Conservation (phyloP, 75 land plant genomes). For the Cryptomeria japonica region DNA sequence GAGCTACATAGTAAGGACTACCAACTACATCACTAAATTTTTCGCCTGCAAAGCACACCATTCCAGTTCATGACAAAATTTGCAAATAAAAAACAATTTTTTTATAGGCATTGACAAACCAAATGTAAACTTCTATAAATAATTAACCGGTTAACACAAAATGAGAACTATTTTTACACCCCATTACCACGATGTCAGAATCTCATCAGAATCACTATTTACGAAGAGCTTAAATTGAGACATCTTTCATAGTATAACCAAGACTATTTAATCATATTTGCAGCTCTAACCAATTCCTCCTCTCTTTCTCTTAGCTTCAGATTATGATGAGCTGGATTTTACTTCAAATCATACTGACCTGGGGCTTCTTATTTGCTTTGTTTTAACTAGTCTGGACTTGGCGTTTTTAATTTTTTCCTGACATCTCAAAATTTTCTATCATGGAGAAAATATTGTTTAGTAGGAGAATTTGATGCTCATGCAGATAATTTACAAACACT, state of each 20-base stretch:
- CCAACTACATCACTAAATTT: slow-evolving; percentile 64
- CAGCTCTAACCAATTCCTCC: background rate
- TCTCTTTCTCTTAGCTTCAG: background rate
- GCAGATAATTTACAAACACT: background rate
- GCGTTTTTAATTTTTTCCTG: background rate
- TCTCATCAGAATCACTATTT: background rate
- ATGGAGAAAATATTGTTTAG: background rate
- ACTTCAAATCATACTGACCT: too few species aligned
- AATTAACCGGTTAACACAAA: background rate
- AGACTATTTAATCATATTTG: background rate
- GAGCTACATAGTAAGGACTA: slow-evolving; percentile 80
- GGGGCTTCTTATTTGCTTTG: background rate
- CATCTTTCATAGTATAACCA: background rate
- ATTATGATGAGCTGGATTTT: too few species aligned
- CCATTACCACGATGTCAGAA: background rate
- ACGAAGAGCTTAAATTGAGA: background rate
- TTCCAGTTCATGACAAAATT: background rate
- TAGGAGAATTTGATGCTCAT: background rate
- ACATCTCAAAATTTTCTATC: background rate
- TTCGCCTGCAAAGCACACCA: slow-evolving; percentile 40
- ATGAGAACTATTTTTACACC: background rate
- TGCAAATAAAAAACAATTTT: background rate
- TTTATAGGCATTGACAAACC: background rate
- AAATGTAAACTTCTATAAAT: background rate
- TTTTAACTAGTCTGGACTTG: background rate